Conservation (phyloP, 2,329 filamentous ascomycete genomes). For the Domatiomyces catenatus region DNA sequence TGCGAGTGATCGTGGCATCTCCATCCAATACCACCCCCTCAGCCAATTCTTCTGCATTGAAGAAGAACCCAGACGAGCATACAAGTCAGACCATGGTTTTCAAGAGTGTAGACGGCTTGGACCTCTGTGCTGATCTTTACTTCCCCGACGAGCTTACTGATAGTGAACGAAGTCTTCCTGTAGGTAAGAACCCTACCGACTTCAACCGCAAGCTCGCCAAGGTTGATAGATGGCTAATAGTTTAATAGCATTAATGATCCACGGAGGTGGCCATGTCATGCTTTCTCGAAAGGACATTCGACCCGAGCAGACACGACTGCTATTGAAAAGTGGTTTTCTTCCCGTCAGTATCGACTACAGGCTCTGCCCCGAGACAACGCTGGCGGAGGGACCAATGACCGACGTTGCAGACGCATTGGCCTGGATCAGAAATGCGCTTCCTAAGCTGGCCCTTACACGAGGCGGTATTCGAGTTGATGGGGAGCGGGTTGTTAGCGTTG, state of each 20-base stretch:
- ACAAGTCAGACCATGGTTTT: slow-evolving; percentile 2
- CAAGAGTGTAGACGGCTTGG: slow-evolving; percentile 1
- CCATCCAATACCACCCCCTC: background rate
- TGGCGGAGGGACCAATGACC: slow-evolving; percentile 32
- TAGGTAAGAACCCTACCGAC: slow-evolving; percentile 2
- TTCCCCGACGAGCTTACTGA: background rate
- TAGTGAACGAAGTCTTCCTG: background rate
- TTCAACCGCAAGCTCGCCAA: background rate
- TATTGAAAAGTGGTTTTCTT: slow-evolving; percentile 29
- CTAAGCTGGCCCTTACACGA: slow-evolving; percentile 1
- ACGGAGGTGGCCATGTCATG: slow-evolving; percentile 18
- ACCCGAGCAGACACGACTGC: slow-evolving; percentile 22
- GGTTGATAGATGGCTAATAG: background rate
- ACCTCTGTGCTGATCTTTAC: slow-evolving; percentile 5
- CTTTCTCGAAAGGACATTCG: slow-evolving; percentile 16
- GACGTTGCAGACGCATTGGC: slow-evolving; percentile 31
- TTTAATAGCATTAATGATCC: slow-evolving; percentile 15
- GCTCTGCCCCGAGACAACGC: slow-evolving; percentile 34
- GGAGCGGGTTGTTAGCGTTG: slow-evolving; percentile 27
- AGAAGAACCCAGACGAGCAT: background rate
- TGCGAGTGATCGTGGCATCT: slow-evolving; percentile 8
- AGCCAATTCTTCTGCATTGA: background rate
- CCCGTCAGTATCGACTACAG: slow-evolving; percentile 37
- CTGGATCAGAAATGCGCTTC: slow-evolving; percentile 27
- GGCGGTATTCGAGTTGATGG: slow-evolving; percentile 11